Conservation (phyloP, 148 eudicot species). For the Rhododendron henanense region DNA sequence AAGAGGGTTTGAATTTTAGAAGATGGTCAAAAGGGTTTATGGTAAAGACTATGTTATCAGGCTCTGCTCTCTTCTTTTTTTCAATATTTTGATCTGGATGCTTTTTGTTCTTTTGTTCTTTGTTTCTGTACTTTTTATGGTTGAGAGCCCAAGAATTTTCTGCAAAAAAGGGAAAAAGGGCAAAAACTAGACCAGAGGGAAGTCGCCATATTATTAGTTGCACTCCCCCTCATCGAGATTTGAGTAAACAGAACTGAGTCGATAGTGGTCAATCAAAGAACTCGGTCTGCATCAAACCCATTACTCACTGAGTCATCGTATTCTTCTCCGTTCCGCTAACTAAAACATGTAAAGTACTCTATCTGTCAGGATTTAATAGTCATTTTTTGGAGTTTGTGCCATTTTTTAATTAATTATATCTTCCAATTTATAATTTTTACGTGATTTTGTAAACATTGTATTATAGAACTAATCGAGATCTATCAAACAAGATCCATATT, state of each 20-base stretch:
- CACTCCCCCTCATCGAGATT: neutral
- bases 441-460: too few relatives aligned
- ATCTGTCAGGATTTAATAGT: too few relatives aligned
- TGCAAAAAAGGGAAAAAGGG: neutral
- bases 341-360: too few relatives aligned
- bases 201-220: neutral
- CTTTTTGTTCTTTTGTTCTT: slow-evolving; percentile 27
- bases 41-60: neutral
- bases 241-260: neutral
- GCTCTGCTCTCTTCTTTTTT: neutral
- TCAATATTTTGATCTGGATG: neutral
- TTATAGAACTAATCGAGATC: too few relatives aligned
- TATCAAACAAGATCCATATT: too few relatives aligned
- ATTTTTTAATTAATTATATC: too few relatives aligned
- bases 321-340: too few relatives aligned
- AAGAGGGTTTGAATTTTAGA: slow-evolving; percentile 20
- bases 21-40: slow-evolving; percentile 23
- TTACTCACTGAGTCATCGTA: neutral
- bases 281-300: neutral
- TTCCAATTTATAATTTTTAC: too few relatives aligned
- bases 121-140: neutral
- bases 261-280: neutral
- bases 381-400: too few relatives aligned
- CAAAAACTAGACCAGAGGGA: neutral
- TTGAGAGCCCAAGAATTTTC: slow-evolving; percentile 17